Evolutionary conservation across 2,329 filamentous ascomycete genomes (phyloP), one percentile per base, ranked within the genome.

Genomic region (Calonectria leucothoes): DNA sequence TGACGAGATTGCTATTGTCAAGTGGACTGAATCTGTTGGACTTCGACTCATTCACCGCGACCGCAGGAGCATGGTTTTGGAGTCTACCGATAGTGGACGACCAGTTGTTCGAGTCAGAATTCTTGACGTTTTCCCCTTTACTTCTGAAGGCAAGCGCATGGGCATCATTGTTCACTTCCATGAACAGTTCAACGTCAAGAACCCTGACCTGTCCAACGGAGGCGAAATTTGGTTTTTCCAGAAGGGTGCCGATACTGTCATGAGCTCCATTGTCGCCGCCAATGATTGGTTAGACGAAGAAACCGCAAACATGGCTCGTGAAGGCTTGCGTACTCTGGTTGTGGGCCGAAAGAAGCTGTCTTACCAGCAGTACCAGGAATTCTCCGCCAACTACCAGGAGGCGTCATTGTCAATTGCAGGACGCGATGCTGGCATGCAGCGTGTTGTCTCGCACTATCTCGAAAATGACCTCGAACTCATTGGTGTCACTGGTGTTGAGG

Each of bases 211-310:
- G 14, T 87, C 88, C 14, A 88, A 88, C 59, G 92, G 94, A 17
- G 55, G 51, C 51, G 96, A 98, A 81, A 96, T 98, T 35, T 98
- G 96, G 94, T 99, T 99, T 86, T 98, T 96, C 82, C 96, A 99
- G 81, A 99, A 99, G 85, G 97, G 97, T 74, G 97, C 97, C 3
- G 97, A 99, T 83, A 98, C 97, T 0, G 96, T 99, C 76, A 99
- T 99, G 97, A 91, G 93, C n/a, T 90, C 93, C 4, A 98, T 99
- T 77, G 97, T 99, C 42, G 95, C 94, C 10, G 92, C 96, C 23
- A 99, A 98, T 81, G 97, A 99, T 86, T 99, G 97, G 97, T 91
- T 99, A 0, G 97, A 99, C 78, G 97, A 99, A 84, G 97, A 99
- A 84, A 98, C 97, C 0, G 95, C 95, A n/a, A 99, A 99, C 83